Evolutionary conservation across 2,329 filamentous ascomycete genomes (phyloP).

Genomic region (Colletotrichum simmondsii): DNA sequence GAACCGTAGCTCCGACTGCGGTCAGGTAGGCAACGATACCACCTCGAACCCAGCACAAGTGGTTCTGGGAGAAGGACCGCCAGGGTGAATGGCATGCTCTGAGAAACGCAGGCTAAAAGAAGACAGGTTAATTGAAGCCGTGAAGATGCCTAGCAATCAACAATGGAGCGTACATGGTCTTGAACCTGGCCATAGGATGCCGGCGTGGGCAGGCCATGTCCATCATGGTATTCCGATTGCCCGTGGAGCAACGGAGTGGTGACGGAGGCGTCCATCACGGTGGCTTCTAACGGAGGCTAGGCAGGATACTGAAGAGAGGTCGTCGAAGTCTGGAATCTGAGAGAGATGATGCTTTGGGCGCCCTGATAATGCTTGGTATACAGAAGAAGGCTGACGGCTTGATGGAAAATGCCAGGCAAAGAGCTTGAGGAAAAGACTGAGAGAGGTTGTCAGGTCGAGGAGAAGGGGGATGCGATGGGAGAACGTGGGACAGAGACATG

Average conservation of each 20-base stretch:
- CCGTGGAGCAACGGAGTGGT: constrained; percentile 36
- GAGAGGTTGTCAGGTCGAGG: neutral
- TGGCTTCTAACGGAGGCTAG: neutral
- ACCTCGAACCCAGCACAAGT: constrained; percentile 56
- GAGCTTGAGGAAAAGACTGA: neutral
- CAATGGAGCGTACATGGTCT: constrained; percentile 43
- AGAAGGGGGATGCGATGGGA: neutral
- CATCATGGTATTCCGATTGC: constrained; percentile 1
- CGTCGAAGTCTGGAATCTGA: neutral
- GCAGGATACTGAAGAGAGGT: constrained; percentile 15
- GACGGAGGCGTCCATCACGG: constrained; percentile 27
- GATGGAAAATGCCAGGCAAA: neutral
- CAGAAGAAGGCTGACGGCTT: neutral
- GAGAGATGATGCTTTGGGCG: neutral
- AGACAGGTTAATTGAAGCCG: constrained; percentile 27
- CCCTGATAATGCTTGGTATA: neutral
- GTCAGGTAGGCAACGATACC: constrained; percentile 55
- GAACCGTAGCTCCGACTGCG: constrained; percentile 52
- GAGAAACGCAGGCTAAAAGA: constrained; percentile 58
- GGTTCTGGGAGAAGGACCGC: constrained; percentile 56
- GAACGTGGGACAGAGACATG: neutral
- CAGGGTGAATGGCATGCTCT: constrained; percentile 64
- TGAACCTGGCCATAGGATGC: constrained; percentile 33
- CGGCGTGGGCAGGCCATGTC: constrained; percentile 29
- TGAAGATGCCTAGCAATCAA: neutral